Conservation (phyloP, 768 basidiomycete genomes). For the Podaxis pistillaris region DNA sequence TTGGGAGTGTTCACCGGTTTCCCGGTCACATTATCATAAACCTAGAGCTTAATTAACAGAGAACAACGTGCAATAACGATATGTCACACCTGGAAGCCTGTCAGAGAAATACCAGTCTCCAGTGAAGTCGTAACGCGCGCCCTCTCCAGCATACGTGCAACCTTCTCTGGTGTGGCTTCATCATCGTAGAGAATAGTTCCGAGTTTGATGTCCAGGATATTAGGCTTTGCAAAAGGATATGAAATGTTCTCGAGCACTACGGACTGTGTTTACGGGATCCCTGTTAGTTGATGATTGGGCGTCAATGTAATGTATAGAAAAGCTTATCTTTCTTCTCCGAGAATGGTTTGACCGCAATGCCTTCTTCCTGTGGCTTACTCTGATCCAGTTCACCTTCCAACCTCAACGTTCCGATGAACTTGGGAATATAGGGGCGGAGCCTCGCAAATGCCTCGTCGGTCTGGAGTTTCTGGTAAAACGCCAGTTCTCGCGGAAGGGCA, state of each 20-base stretch:
- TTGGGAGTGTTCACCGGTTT: constrained; percentile 67
- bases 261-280: constrained; percentile 44
- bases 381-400: constrained; percentile 60
- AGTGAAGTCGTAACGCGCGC: constrained; percentile 71
- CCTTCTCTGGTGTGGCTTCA: constrained; percentile 66
- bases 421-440: constrained; percentile 64
- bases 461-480: constrained; percentile 65
- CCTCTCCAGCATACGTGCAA: constrained; percentile 68
- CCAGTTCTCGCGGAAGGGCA: constrained; percentile 58
- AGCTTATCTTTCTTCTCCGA: constrained; percentile 48
- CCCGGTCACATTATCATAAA: constrained; percentile 61
- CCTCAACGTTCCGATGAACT: constrained; percentile 76
- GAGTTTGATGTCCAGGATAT: constrained; percentile 90
- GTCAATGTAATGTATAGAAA: neutral
- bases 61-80: neutral
- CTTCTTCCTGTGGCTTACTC: constrained; percentile 22
- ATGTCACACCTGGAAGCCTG: constrained; percentile 81
- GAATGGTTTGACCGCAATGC: constrained; percentile 24
- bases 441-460: constrained; percentile 36
- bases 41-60: constrained; percentile 39
- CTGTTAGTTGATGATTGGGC: neutral
- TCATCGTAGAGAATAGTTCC: constrained; percentile 87
- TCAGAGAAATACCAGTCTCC: constrained; percentile 77
- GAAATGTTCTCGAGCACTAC: constrained; percentile 86
- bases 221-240: constrained; percentile 72